These are phyloP conservation scores for Mycocentrospora acerina DNA, from an alignment of 2,329 filamentous ascomycete genomes.

Conservation along the genomic window DNA sequence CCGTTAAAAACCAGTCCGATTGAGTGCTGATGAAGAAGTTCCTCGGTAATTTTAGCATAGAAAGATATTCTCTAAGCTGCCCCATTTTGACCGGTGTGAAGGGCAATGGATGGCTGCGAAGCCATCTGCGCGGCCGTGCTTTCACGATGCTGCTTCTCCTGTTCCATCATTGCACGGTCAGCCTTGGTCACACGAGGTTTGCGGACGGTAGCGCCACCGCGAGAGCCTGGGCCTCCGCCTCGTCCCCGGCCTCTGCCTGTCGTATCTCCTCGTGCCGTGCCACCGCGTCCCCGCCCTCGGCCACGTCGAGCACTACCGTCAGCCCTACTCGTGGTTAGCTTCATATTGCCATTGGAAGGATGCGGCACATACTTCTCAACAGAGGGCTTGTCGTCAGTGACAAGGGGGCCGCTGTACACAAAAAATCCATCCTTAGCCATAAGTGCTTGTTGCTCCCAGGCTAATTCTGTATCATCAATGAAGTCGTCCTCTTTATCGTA, in stretches of 20 bases:
- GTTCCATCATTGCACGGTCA: slow-evolving; percentile 77
- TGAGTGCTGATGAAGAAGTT: too few species aligned
- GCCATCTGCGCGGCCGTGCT: slow-evolving; percentile 43
- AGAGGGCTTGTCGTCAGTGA: slow-evolving; percentile 78
- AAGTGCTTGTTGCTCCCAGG: slow-evolving; percentile 94
- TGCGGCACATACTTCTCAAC: slow-evolving; percentile 58
- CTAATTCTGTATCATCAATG: slow-evolving; percentile 86
- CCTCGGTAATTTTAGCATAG: background rate
- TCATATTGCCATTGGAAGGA: background rate
- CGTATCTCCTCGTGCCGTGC: slow-evolving; percentile 46
- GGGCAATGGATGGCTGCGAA: slow-evolving; percentile 21
- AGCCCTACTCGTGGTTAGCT: slow-evolving; percentile 54
- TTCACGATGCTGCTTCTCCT: slow-evolving; percentile 77
- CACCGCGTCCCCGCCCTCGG: slow-evolving; percentile 58
- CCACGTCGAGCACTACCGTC: slow-evolving; percentile 73
- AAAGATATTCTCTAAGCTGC: slow-evolving; percentile 6
- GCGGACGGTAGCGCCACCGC: slow-evolving; percentile 71
- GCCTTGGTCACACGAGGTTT: slow-evolving; percentile 87
- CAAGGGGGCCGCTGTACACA: slow-evolving; percentile 89
- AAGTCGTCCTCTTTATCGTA: slow-evolving; percentile 70
- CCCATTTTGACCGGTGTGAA: slow-evolving; percentile 13
- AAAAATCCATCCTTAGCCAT: slow-evolving; percentile 97
- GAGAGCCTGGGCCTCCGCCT: slow-evolving; percentile 65
- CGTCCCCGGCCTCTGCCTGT: slow-evolving; percentile 48
- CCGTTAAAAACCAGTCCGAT: too few species aligned